Conservation (phyloP, 2,329 filamentous ascomycete genomes). For the Ciborinia camelliae region DNA sequence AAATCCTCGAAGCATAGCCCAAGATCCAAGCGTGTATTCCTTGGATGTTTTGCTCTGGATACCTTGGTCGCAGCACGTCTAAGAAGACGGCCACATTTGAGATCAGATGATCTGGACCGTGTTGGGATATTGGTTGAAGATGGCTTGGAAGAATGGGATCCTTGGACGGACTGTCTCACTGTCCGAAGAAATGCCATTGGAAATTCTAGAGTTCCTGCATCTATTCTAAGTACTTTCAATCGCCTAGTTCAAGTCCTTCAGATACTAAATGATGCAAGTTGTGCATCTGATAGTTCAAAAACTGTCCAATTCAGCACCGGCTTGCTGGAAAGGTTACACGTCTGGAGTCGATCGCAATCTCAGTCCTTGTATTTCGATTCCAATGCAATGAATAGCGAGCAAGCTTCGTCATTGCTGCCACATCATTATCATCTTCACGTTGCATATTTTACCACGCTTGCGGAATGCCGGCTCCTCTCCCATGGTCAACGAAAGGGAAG, state of each 20-base stretch:
- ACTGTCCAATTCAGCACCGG: constrained; percentile 25
- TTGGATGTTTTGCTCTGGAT: constrained; percentile 62
- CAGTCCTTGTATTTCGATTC: constrained; percentile 30
- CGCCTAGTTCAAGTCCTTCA: constrained; percentile 36
- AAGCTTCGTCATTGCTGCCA: constrained; percentile 30
- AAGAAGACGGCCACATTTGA: constrained; percentile 49
- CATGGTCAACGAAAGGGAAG: constrained; percentile 24
- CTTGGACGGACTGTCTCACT: constrained; percentile 57
- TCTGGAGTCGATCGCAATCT: constrained; percentile 31
- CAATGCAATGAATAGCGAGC: constrained; percentile 23
- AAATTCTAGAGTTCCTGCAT: constrained; percentile 34
- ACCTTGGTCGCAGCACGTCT: constrained; percentile 53
- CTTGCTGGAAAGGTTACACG: constrained; percentile 31
- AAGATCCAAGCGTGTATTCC: constrained; percentile 44
- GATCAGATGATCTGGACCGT: constrained; percentile 45
- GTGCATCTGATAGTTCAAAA: constrained; percentile 21
- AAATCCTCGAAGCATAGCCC: constrained; percentile 30
- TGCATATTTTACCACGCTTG: constrained; percentile 34
- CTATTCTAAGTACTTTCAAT: constrained; percentile 38
- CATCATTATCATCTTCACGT: constrained; percentile 37
- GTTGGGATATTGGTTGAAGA: constrained; percentile 56
- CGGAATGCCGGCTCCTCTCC: constrained; percentile 30
- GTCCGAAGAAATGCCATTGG: constrained; percentile 34
- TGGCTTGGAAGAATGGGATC: constrained; percentile 70
- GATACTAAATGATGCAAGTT: constrained; percentile 34